Evolutionary conservation across 1,284 basidiomycete species (phyloP).

Genomic region (Ceratorhiza oryzae-sativae): DNA sequence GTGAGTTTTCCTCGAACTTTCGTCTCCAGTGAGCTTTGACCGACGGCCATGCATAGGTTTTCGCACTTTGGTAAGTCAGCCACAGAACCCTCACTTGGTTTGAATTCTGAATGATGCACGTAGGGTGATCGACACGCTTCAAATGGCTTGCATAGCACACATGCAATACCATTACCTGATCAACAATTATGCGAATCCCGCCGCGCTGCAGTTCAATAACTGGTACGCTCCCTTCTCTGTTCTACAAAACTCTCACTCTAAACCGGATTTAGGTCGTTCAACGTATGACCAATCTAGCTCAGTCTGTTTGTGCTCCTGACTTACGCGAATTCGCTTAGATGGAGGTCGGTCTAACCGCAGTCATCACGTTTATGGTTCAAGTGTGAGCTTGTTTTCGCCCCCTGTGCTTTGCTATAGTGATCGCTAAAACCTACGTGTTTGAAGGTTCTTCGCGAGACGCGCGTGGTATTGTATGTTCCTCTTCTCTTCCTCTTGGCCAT

Average conservation of each 20-base stretch:
- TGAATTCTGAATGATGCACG: not conserved
- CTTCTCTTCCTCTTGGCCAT: not conserved
- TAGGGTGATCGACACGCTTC: constrained; percentile 23
- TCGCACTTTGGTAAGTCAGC: constrained; percentile 15
- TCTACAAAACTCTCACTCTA: not conserved
- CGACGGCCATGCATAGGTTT: not conserved
- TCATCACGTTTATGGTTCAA: constrained; percentile 49
- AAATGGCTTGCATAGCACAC: constrained; percentile 9
- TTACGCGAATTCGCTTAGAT: not conserved
- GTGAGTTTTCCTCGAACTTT: not conserved
- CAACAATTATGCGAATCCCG: constrained; percentile 46
- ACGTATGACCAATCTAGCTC: constrained; percentile 44
- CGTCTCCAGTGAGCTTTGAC: not conserved
- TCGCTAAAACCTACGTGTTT: constrained; percentile 26
- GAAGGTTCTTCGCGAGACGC: constrained; percentile 50
- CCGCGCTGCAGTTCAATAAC: constrained; percentile 46
- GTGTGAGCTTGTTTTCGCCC: constrained; percentile 31
- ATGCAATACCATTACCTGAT: constrained; percentile 46
- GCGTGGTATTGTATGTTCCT: constrained; percentile 48
- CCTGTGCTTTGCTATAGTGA: not conserved
- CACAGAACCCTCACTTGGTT: not conserved
- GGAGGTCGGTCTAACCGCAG: constrained; percentile 36
- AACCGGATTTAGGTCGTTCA: constrained; percentile 46
- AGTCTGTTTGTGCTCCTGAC: not conserved
- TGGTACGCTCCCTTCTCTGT: constrained; percentile 43